Evolutionary conservation across 2,329 filamentous ascomycete genomes (phyloP), one percentile per base, ranked within the genome.

Genomic region (Venturia pyrina): DNA sequence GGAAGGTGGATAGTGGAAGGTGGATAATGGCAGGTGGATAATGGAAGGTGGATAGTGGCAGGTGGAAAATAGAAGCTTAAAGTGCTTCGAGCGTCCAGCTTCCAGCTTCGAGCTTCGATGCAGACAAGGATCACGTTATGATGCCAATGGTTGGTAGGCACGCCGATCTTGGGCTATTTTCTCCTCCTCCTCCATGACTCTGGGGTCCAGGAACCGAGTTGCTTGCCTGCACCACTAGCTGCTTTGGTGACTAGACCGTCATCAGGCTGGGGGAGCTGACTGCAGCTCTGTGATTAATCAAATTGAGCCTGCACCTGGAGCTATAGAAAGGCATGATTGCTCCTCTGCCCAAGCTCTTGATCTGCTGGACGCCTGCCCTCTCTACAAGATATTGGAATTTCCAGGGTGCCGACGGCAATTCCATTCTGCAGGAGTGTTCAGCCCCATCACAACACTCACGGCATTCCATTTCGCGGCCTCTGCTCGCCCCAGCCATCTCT

Each of bases 251-350:
- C 8, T 37, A 37, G 32, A 37, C 3, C 53, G 53, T 59, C 53
- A 59, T 37, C 53, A 37, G 53, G 5, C 53, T 59, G 53, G 21
- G 28, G 21, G 17, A 37, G 53, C 53, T 59, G 28, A 59, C 53
- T 19, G 32, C 32, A 37, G 28, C 53, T 34, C 3, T n/a, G 28
- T 19, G 53, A 21, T 37, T 37, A 19, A 59, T 59, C 3, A 59
- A 34, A n/a, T 37, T 8, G 17, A 37, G 17, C 53, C 4, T 59
- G 28, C 13, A 37, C 53, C 4, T 59, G 28, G 32, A 59, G 53
- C 53, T 59, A 59, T 59, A 59, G 28, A 59, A 59, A 37, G 53
- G 32, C 32, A 37, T 32, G 53, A 59, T 59, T 59, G 53, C 53
- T 37, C 53, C 53, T 50, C 24, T 57, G 50, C 50, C 50, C 50